These are phyloP conservation scores for Arctostaphylos glauca DNA, from an alignment of 148 eudicot species.

Conservation along the genomic window DNA sequence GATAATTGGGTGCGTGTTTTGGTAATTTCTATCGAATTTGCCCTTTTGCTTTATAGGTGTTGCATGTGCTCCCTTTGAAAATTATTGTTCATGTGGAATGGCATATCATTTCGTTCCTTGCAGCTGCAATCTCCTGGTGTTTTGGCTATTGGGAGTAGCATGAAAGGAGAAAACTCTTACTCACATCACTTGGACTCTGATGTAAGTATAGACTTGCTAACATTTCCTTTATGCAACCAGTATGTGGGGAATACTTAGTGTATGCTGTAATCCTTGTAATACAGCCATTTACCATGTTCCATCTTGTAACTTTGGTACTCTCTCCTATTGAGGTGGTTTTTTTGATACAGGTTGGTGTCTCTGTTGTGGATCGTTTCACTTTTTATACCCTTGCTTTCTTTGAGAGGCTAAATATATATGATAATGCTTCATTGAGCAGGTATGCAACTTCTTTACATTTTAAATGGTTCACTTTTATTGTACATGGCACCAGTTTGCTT, in stretches of 20 bases:
- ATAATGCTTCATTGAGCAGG: constrained; percentile 93
- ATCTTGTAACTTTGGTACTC: background rate
- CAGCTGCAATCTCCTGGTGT: constrained; percentile 98
- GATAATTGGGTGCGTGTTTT: background rate
- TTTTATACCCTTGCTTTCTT: constrained; percentile 95
- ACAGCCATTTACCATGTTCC: background rate
- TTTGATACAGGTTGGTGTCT: constrained; percentile 86
- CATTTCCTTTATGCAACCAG: constrained; percentile 9
- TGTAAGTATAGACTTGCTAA: constrained; percentile 44
- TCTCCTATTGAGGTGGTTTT: constrained; percentile 11
- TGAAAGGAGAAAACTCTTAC: constrained; percentile 96
- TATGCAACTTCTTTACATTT: constrained; percentile 22
- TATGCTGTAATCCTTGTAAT: constrained; percentile 3
- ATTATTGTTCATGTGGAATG: constrained; percentile 2
- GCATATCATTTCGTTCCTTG: constrained; percentile 18
- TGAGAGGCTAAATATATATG: constrained; percentile 89
- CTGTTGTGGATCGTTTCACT: constrained; percentile 98
- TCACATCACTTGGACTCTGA: constrained; percentile 99
- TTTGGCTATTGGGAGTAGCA: constrained; percentile 97
- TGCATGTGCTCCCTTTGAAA: background rate
- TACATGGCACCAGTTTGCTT: background rate
- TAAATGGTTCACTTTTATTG: background rate
- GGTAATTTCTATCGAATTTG: background rate
- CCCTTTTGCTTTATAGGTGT: background rate
- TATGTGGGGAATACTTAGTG: background rate